Evolutionary conservation across 140 eudicot species (phyloP).

Genomic region (Cichorium intybus): DNA sequence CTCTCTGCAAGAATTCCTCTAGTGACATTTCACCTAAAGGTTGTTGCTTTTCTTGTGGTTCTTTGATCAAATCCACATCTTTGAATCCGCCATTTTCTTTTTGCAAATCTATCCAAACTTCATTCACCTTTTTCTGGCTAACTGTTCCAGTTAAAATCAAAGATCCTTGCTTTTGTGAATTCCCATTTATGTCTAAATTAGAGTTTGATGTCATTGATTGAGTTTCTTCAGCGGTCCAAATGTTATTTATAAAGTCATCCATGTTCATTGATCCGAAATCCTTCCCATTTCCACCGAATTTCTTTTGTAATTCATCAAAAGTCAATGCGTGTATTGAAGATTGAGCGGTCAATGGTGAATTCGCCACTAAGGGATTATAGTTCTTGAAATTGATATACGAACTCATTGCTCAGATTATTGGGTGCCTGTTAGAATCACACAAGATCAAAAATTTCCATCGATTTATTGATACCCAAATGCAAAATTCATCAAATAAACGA

Average conservation of each 20-base stretch:
- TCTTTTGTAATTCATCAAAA: conserved; percentile 68
- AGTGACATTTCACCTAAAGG: conserved; percentile 72
- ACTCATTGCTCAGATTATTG: conserved; percentile 40
- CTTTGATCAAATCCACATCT: conserved; percentile 35
- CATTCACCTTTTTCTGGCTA: conserved; percentile 77
- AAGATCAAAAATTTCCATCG: conserved; percentile 9
- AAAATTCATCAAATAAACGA: neutral
- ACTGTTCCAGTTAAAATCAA: conserved; percentile 63
- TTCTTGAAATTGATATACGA: conserved; percentile 55
- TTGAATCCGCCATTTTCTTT: conserved; percentile 41
- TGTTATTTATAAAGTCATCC: conserved; percentile 69
- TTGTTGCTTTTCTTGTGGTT: conserved; percentile 43
- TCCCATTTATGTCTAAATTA: conserved; percentile 28
- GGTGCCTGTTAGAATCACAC: conserved; percentile 16
- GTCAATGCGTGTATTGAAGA: conserved; percentile 60
- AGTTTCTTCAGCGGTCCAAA: conserved; percentile 76
- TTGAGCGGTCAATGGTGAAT: conserved; percentile 37
- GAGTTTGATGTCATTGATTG: conserved; percentile 36
- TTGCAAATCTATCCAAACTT: conserved; percentile 70
- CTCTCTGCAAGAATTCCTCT: conserved; percentile 58
- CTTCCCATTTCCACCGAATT: conserved; percentile 50
- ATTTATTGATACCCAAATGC: conserved; percentile 9
- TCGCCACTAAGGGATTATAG: conserved; percentile 22
- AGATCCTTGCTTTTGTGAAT: conserved; percentile 65
- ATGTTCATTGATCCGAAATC: conserved; percentile 80